Percentiles rank a stretch among this genome's conserved stretches.
These are phyloP conservation scores for Penicillium sp. DNA, from an alignment of 2,329 filamentous ascomycete genomes.

Conservation along the genomic window DNA sequence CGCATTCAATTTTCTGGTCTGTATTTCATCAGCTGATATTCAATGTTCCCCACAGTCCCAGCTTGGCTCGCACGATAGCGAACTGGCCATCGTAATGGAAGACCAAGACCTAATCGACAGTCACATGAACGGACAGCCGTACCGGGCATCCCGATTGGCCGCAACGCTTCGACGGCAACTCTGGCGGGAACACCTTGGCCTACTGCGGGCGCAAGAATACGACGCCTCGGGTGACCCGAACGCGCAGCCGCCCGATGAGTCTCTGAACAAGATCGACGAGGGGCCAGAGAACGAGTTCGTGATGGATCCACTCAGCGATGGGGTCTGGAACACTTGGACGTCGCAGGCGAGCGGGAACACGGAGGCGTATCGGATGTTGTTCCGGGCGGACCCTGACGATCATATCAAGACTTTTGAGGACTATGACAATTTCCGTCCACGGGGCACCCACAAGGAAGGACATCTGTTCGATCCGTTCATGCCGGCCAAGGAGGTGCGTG, in stretches of 20 bases:
- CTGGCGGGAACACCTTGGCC: slow-evolving; percentile 87
- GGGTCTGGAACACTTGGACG: slow-evolving; percentile 71
- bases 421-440: slow-evolving; percentile 74
- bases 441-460: slow-evolving; percentile 67
- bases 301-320: slow-evolving; percentile 66
- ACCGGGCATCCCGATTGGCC: slow-evolving; percentile 71
- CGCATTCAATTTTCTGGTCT: not conserved
- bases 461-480: slow-evolving; percentile 82
- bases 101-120: slow-evolving; percentile 69
- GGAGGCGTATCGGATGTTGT: slow-evolving; percentile 73
- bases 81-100: slow-evolving; percentile 86
- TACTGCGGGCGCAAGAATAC: slow-evolving; percentile 69
- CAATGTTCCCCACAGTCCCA: slow-evolving; percentile 57
- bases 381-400: slow-evolving; percentile 88
- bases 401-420: slow-evolving; percentile 85
- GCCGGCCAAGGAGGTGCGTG: slow-evolving; percentile 67
- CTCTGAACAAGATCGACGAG: slow-evolving; percentile 71
- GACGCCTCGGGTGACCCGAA: slow-evolving; percentile 68
- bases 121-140: slow-evolving; percentile 70
- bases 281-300: slow-evolving; percentile 67
- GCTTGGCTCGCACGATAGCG: slow-evolving; percentile 78
- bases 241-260: slow-evolving; percentile 69
- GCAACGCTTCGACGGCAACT: slow-evolving; percentile 78
- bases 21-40: slow-evolving; percentile 8
- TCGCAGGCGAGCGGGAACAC: slow-evolving; percentile 73